Percentiles rank a stretch among this genome's conserved stretches.
Evolutionary conservation across 371 early-diverging fungal species (phyloP).

Genomic region (Rhizopus stolonifer): DNA sequence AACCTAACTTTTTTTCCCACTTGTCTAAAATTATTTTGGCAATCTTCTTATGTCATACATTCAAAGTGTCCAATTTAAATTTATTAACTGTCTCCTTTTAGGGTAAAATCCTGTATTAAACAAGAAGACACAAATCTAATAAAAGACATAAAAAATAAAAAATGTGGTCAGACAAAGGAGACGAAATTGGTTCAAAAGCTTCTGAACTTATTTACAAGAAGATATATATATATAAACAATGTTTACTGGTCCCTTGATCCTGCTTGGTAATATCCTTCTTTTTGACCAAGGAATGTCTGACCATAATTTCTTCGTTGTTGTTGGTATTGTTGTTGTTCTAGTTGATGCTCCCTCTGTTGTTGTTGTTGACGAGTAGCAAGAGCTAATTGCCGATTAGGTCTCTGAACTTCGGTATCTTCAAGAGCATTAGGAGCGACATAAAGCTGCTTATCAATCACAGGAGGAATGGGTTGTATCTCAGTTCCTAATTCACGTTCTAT

Average conservation of each 20-base stretch:
- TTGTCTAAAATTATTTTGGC: no score
- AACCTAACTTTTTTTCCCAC: no score
- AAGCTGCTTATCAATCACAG: slow-evolving; percentile 87
- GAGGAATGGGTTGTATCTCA: slow-evolving; percentile 94
- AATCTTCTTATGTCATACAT: no score
- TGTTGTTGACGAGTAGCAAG: slow-evolving; percentile 49
- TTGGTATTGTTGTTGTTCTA: slow-evolving; percentile 33
- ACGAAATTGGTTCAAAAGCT: no score
- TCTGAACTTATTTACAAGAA: slow-evolving; percentile 1
- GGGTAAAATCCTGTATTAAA: no score
- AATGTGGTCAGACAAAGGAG: no score
- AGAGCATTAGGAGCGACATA: slow-evolving; percentile 74
- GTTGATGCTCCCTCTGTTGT: slow-evolving; percentile 37
- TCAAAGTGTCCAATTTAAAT: no score
- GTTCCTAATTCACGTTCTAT: slow-evolving; percentile 97
- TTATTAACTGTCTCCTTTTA: no score
- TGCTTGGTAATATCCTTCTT: background rate
- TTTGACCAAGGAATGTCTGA: background rate
- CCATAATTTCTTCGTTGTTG: slow-evolving; percentile 4
- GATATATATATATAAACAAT: background rate
- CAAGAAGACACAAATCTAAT: no score
- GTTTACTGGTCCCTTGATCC: background rate
- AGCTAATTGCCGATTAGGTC: slow-evolving; percentile 43
- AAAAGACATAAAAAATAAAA: no score
- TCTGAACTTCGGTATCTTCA: slow-evolving; percentile 50